Evolutionary conservation across 441 rosid species (phyloP).

Genomic region (Gossypium schwendimanii): DNA sequence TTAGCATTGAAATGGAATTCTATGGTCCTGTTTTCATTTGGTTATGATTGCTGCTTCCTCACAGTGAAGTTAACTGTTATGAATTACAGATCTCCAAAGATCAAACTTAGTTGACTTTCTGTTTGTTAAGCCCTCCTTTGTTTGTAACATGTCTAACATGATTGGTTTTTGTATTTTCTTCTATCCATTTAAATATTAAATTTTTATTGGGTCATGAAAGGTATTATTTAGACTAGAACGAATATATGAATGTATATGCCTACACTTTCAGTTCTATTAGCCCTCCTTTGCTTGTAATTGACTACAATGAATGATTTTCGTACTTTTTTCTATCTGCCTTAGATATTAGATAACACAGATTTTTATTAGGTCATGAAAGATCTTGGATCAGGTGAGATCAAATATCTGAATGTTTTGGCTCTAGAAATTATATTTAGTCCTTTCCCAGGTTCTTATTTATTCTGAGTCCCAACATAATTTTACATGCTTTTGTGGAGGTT

Average conservation of each 20-base stretch:
- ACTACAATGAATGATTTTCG: neutral
- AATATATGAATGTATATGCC: neutral
- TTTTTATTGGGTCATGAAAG: neutral
- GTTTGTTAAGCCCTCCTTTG: neutral
- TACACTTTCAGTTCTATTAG: neutral
- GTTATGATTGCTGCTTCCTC: neutral
- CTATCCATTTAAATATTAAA: neutral
- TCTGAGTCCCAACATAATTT: neutral
- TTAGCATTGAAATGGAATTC: neutral
- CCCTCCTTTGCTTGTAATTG: neutral
- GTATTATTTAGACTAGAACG: neutral
- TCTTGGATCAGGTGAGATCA: neutral
- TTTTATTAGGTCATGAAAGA: neutral
- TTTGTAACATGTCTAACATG: neutral
- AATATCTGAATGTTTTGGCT: neutral
- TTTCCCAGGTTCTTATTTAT: neutral
- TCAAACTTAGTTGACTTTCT: neutral
- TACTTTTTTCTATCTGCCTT: neutral
- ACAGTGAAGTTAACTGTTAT: neutral
- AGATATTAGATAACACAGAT: neutral
- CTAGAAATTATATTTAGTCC: neutral
- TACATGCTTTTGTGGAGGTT: neutral
- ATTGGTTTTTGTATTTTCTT: neutral
- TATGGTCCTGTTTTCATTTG: neutral
- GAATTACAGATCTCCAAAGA: neutral